phyloP scores from a whole-genome alignment of 805 yeast species.

The Nakazawaea ernobii region DNA sequence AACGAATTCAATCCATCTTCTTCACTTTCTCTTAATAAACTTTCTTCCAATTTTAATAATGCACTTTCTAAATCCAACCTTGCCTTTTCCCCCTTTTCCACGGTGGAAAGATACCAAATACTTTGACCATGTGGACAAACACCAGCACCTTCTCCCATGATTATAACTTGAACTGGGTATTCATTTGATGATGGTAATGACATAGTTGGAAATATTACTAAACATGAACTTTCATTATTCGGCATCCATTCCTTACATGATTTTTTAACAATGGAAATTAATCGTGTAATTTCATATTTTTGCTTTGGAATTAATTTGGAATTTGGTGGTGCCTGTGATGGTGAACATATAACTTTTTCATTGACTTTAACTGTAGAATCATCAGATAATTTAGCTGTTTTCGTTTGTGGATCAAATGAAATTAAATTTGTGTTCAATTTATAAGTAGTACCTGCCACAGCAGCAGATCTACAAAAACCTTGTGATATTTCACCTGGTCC shows the following conservation, averaged over 20 bases:
- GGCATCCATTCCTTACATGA: constrained; percentile 91
- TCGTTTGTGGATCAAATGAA: constrained; percentile 59
- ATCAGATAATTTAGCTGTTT: constrained; percentile 68
- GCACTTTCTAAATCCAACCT: constrained; percentile 78
- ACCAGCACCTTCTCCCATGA: constrained; percentile 84
- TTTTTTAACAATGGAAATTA: constrained; percentile 78
- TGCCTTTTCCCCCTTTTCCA: constrained; percentile 65
- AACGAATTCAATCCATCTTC: constrained; percentile 50
- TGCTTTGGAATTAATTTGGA: constrained; percentile 36
- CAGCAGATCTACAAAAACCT: constrained; percentile 96
- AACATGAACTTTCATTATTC: constrained; percentile 75
- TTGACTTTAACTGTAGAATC: constrained; percentile 69
- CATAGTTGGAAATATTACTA: constrained; percentile 89
- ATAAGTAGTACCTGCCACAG: constrained; percentile 95
- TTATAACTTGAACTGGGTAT: constrained; percentile 77
- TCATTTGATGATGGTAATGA: constrained; percentile 62
- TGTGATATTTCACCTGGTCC: constrained; percentile 95
- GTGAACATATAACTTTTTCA: constrained; percentile 75
- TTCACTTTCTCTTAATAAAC: constrained; percentile 75
- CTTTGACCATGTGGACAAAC: constrained; percentile 83
- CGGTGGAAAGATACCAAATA: constrained; percentile 84
- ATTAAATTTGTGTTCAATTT: constrained; percentile 65
- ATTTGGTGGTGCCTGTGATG: constrained; percentile 52
- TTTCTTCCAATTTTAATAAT: constrained; percentile 68
- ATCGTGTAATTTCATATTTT: constrained; percentile 58